phyloP scores from a whole-genome alignment of 1,284 basidiomycete genomes.

The Rugosomyces carneus region DNA sequence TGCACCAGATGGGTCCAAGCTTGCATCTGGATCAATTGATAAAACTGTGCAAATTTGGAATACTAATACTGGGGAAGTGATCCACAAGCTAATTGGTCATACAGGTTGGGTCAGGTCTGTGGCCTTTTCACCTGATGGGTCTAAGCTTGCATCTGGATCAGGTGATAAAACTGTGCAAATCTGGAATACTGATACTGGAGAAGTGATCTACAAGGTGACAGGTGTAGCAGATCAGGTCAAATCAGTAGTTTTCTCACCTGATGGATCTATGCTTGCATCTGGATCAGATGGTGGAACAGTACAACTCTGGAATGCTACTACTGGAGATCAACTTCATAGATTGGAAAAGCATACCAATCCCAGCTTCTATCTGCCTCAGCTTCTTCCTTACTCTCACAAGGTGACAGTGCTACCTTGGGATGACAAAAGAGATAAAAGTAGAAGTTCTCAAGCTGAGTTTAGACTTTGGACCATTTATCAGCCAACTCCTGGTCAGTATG shows the following conservation, averaged over 20 bases:
- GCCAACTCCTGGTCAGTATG: too few species aligned
- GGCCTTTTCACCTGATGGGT: constrained; percentile 1
- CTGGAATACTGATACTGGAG: constrained; percentile 6
- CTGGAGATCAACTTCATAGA: too few species aligned
- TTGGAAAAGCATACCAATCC: too few species aligned
- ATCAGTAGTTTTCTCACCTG: constrained; percentile 9
- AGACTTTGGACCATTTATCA: too few species aligned
- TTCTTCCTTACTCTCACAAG: too few species aligned
- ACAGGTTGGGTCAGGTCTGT: background rate
- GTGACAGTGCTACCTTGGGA: too few species aligned
- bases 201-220: background rate
- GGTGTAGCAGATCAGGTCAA: constrained; percentile 5
- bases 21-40: background rate
- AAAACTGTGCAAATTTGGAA: constrained; percentile 1
- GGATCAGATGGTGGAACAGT: constrained; percentile 8
- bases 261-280: constrained; percentile 8
- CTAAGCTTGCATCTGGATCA: constrained; percentile 1
- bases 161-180: background rate
- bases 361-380: too few species aligned
- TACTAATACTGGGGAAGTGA: background rate
- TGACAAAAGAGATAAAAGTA: too few species aligned
- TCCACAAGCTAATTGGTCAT: background rate
- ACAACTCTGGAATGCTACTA: constrained; percentile 9
- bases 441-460: too few species aligned
- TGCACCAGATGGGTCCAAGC: background rate